These are phyloP conservation scores for Camillea tinctor DNA, from an alignment of 2,329 filamentous ascomycete species.

Conservation along the genomic window DNA sequence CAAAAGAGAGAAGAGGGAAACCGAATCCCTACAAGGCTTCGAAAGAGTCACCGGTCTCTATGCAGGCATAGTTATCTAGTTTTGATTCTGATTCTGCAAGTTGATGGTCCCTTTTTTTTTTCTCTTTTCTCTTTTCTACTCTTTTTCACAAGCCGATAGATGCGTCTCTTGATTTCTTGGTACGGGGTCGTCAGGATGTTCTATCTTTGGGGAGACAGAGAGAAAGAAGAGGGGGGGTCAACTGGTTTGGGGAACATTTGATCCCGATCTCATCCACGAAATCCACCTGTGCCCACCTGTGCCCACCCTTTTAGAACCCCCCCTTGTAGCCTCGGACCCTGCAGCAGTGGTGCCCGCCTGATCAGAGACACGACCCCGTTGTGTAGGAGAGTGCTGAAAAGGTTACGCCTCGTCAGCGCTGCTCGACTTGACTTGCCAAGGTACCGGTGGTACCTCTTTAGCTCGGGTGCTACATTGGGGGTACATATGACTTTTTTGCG, in stretches of 20 bases:
- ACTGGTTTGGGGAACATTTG: neutral
- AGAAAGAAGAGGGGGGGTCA: too few relatives aligned
- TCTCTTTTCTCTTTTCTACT: too few relatives aligned
- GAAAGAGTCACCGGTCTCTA: neutral
- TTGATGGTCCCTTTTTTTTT: too few relatives aligned
- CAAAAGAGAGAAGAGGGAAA: neutral
- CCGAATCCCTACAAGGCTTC: neutral
- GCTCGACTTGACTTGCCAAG: neutral
- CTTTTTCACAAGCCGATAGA: neutral
- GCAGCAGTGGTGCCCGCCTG: neutral
- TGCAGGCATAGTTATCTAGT: neutral
- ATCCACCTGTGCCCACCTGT: neutral
- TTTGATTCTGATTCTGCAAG: too few relatives aligned
- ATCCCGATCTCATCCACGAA: neutral
- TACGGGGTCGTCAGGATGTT: neutral
- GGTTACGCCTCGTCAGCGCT: neutral
- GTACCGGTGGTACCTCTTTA: neutral
- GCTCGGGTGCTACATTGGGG: neutral
- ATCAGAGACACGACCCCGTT: neutral
- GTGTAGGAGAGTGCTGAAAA: neutral
- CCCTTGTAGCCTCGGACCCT: neutral
- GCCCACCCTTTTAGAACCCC: neutral
- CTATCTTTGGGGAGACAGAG: neutral
- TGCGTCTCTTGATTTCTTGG: neutral
- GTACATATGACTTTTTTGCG: neutral